These are phyloP conservation scores for Nelumbo lutea DNA, from an alignment of 164 flowering plant species.

Conservation along the genomic window DNA sequence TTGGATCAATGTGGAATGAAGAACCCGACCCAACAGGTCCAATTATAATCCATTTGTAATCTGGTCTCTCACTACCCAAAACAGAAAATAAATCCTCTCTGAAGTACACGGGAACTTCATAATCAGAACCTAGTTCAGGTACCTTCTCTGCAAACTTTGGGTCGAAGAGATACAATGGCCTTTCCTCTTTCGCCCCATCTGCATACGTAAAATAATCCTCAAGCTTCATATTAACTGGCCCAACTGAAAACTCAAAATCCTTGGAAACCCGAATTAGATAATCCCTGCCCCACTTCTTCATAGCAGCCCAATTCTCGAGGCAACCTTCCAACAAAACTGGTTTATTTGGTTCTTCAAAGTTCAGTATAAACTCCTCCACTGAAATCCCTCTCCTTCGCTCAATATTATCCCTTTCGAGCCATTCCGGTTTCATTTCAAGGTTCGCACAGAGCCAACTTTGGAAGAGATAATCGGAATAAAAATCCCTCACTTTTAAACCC, in stretches of 20 bases:
- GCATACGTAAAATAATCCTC: slow-evolving; percentile 71
- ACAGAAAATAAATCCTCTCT: slow-evolving; percentile 82
- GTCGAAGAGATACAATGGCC: slow-evolving; percentile 92
- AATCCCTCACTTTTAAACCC: slow-evolving; percentile 60
- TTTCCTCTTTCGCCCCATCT: slow-evolving; percentile 75
- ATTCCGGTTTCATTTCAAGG: slow-evolving; percentile 90
- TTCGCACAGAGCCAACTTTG: slow-evolving; percentile 98
- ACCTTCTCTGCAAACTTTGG: slow-evolving; percentile 89
- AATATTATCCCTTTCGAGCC: slow-evolving; percentile 90
- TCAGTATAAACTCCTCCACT: slow-evolving; percentile 63
- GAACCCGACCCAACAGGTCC: slow-evolving; percentile 93
- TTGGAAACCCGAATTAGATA: slow-evolving; percentile 57
- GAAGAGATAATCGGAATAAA: slow-evolving; percentile 92
- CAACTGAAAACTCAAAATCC: slow-evolving; percentile 63
- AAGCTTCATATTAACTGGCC: slow-evolving; percentile 89
- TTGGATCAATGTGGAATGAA: slow-evolving; percentile 91
- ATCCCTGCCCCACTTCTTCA: slow-evolving; percentile 72
- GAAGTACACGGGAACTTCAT: slow-evolving; percentile 80
- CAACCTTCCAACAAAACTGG: slow-evolving; percentile 92
- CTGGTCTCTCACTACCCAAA: slow-evolving; percentile 88
- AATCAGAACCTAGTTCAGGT: slow-evolving; percentile 64
- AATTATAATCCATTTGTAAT: slow-evolving; percentile 88
- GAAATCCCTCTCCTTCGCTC: slow-evolving; percentile 59
- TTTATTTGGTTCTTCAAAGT: slow-evolving; percentile 85
- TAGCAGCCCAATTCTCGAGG: slow-evolving; percentile 77